These are phyloP conservation scores for Salix dunnii DNA, from an alignment of 345 rosid species.

Conservation along the genomic window DNA sequence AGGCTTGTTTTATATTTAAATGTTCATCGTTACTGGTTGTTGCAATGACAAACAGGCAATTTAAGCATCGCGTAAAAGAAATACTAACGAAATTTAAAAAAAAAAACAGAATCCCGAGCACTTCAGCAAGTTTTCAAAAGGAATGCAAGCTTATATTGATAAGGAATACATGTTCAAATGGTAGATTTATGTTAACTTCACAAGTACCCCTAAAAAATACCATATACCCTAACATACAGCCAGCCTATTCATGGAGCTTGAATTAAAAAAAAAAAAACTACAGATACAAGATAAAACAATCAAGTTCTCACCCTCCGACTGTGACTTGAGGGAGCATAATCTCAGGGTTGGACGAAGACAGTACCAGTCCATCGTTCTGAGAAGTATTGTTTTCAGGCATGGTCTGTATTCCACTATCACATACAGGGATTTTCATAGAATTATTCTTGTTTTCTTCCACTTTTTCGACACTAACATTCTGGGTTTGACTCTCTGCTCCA, in stretches of 20 bases:
- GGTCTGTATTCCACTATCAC: constrained; percentile 23
- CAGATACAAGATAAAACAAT: constrained; percentile 14
- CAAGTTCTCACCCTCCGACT: constrained; percentile 55
- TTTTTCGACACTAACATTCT: constrained; percentile 23
- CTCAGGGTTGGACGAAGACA: constrained; percentile 40
- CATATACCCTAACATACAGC: constrained; percentile 22
- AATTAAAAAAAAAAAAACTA: constrained; percentile 4
- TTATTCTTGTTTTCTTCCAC: constrained; percentile 34
- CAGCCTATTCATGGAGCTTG: constrained; percentile 33
- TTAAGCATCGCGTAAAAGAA: not conserved
- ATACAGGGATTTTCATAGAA: constrained; percentile 17
- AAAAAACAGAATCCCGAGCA: not conserved
- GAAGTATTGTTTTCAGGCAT: constrained; percentile 24
- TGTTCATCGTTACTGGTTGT: not conserved
- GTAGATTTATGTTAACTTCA: constrained; percentile 20
- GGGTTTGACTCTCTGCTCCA: constrained; percentile 17
- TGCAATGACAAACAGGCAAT: not conserved
- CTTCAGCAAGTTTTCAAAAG: constrained; percentile 9
- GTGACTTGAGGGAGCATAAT: constrained; percentile 50
- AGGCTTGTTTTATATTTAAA: not conserved
- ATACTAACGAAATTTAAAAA: no score
- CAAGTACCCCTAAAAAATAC: constrained; percentile 20
- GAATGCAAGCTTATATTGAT: constrained; percentile 25
- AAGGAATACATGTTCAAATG: not conserved
- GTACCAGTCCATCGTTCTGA: constrained; percentile 24